These are phyloP conservation scores for Sporothrix pallida DNA, from an alignment of 2,329 filamentous ascomycete species.

Conservation along the genomic window DNA sequence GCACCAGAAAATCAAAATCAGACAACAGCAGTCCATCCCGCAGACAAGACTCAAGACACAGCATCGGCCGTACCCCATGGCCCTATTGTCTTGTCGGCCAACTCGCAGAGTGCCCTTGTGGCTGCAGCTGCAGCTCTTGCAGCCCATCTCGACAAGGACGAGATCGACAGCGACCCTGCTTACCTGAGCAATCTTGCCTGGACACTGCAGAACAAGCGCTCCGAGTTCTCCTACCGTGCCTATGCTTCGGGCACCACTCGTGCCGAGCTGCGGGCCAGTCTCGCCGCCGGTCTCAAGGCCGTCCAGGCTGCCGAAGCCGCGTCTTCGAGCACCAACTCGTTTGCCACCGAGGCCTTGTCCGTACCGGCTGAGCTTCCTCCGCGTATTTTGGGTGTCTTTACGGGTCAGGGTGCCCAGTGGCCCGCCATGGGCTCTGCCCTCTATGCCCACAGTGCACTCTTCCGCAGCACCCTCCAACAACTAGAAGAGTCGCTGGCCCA, in stretches of 20 bases:
- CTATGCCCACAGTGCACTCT: constrained; percentile 26
- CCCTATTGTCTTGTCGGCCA: constrained; percentile 49
- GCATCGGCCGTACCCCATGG: constrained; percentile 15
- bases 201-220: constrained; percentile 44
- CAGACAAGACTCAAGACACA: constrained; percentile 33
- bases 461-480: constrained; percentile 24
- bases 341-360: constrained; percentile 27
- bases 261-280: constrained; percentile 38
- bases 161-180: neutral
- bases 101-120: constrained; percentile 46
- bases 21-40: neutral
- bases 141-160: constrained; percentile 41
- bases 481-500: constrained; percentile 32
- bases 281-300: constrained; percentile 41
- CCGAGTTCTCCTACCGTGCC: constrained; percentile 44
- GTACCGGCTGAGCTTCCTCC: constrained; percentile 27
- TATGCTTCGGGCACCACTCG: constrained; percentile 41
- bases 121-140: constrained; percentile 41
- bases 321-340: constrained; percentile 5
- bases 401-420: constrained; percentile 38
- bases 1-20: constrained; percentile 7
- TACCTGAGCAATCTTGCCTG: constrained; percentile 42
- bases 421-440: constrained; percentile 45
- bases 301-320: neutral
- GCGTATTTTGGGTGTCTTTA: constrained; percentile 34